These are phyloP conservation scores for Tolypocladium endophyticum DNA, from an alignment of 2,329 filamentous ascomycete genomes.

Conservation along the genomic window DNA sequence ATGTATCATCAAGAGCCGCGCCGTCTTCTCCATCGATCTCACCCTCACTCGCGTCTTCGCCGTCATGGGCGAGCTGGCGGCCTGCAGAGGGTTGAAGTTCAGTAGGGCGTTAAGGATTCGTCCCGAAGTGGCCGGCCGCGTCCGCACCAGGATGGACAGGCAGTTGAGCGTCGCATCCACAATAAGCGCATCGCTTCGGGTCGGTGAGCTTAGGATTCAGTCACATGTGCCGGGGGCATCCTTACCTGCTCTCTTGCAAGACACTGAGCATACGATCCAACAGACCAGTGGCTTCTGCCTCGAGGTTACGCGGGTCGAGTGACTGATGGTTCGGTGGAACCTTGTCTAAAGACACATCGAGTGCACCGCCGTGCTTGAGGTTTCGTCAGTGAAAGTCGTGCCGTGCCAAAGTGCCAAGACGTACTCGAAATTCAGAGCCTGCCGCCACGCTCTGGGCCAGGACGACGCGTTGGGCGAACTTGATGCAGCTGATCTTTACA, in stretches of 20 bases:
- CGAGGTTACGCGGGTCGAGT: conserved; percentile 68
- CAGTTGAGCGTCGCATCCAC: conserved; percentile 89
- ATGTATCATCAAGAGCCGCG: conserved; percentile 72
- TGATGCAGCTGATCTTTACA: conserved; percentile 88
- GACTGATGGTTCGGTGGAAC: conserved; percentile 75
- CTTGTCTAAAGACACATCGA: conserved; percentile 77
- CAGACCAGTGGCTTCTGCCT: conserved; percentile 85
- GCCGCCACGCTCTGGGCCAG: conserved; percentile 81
- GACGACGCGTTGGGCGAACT: conserved; percentile 90
- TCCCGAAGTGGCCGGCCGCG: conserved; percentile 67
- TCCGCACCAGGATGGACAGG: conserved; percentile 71
- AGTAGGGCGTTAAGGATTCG: conserved; percentile 80
- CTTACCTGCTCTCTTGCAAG: conserved; percentile 78
- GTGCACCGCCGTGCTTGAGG: conserved; percentile 31
- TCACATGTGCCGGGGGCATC: conserved; percentile 13
- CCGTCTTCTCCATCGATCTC: conserved; percentile 92
- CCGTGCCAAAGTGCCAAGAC: conserved; percentile 16
- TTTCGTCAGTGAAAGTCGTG: conserved; percentile 11
- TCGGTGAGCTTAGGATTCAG: conserved; percentile 3
- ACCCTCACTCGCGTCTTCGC: conserved; percentile 71
- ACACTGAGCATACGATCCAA: conserved; percentile 78
- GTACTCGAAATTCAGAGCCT: conserved; percentile 72
- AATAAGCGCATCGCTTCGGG: conserved; percentile 66
- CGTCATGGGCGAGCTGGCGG: conserved; percentile 67
- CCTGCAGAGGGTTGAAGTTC: conserved; percentile 83